phyloP scores from a whole-genome alignment of 208 protist species.

The Leishmania turanica region DNA sequence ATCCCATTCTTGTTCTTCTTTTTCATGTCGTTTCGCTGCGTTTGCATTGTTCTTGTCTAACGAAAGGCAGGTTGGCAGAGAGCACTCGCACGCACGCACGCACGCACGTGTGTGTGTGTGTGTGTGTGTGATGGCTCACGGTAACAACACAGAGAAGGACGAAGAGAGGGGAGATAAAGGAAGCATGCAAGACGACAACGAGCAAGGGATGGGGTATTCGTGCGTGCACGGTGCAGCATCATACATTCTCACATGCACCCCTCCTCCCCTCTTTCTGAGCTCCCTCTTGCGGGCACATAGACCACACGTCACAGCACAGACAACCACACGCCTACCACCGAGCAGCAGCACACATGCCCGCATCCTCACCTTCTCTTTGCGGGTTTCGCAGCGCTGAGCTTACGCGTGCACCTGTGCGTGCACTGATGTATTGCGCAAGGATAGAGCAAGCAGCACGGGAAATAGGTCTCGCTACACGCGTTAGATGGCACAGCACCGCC shows the following conservation, averaged over 20 bases:
- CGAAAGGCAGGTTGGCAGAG: neutral
- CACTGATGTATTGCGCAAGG: neutral
- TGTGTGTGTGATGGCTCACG: neutral
- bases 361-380: neutral
- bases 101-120: neutral
- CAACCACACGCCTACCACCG: neutral
- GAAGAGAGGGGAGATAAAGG: neutral
- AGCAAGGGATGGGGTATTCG: neutral
- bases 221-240: neutral
- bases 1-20: too few relatives aligned
- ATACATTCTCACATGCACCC: neutral
- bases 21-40: too few relatives aligned
- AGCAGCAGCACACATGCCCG: neutral
- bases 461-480: neutral
- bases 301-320: neutral
- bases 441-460: neutral
- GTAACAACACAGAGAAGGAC: neutral
- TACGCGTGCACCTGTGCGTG: neutral
- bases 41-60: neutral
- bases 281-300: neutral
- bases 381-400: neutral
- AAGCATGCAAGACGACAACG: neutral
- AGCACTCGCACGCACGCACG: neutral
- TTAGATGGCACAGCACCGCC: too few relatives aligned
- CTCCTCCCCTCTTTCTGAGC: neutral